phyloP scores from a whole-genome alignment of 164 flowering plant genomes.

The Paratinospora sagittata region DNA sequence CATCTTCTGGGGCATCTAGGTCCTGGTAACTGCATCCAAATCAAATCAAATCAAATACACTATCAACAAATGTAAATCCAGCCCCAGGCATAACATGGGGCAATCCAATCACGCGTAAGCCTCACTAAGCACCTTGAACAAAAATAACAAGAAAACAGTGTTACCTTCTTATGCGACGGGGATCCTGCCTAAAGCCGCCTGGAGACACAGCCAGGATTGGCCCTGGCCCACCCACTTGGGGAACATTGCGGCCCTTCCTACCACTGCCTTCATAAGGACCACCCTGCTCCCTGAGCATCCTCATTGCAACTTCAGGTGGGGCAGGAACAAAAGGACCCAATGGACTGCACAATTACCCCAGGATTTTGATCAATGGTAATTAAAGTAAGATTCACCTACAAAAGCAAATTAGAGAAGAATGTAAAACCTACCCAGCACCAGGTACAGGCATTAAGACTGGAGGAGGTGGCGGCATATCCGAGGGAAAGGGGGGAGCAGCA shows the following conservation, averaged over 20 bases:
- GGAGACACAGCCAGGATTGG: constrained; percentile 64
- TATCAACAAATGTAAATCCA: background rate
- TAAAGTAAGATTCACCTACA: background rate
- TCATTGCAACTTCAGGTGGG: constrained; percentile 99
- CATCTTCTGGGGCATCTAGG: constrained; percentile 98
- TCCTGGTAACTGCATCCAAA: constrained; percentile 80
- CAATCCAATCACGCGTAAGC: no score
- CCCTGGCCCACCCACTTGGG: constrained; percentile 50
- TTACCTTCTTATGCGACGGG: constrained; percentile 89
- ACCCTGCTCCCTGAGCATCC: constrained; percentile 85
- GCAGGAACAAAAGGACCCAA: constrained; percentile 99
- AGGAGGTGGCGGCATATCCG: constrained; percentile 79
- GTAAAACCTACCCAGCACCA: constrained; percentile 89
- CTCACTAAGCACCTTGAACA: background rate
- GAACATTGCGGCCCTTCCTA: constrained; percentile 60
- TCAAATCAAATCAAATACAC: background rate
- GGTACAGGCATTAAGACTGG: constrained; percentile 99
- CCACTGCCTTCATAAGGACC: constrained; percentile 78
- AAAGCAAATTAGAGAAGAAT: background rate
- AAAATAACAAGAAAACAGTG: background rate
- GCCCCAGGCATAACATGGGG: background rate
- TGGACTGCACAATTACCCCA: constrained; percentile 50
- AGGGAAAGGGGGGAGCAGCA: constrained; percentile 56
- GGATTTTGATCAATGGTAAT: background rate
- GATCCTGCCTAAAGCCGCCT: constrained; percentile 76